Evolutionary conservation across 768 basidiomycete species (phyloP).

Genomic region (Boletus pseudopeckii): DNA sequence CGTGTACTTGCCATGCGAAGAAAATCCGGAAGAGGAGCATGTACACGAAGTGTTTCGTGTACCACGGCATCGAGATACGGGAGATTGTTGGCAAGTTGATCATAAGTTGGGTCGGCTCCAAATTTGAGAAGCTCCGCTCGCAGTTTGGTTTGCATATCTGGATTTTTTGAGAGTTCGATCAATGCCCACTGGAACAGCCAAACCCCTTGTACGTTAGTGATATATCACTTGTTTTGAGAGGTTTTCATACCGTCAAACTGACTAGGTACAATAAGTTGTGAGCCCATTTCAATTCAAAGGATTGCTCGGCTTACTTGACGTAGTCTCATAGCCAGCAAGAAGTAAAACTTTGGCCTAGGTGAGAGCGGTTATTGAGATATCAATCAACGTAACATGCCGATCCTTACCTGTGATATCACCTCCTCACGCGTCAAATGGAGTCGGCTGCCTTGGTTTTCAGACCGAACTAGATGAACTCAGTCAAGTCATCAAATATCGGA

Average conservation of each 20-base stretch:
- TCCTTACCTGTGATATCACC: constrained; percentile 33
- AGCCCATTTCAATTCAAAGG: not conserved
- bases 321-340: no score
- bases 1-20: constrained; percentile 9
- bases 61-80: constrained; percentile 56
- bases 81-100: constrained; percentile 46
- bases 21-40: constrained; percentile 37
- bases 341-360: constrained; percentile 22
- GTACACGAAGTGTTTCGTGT: constrained; percentile 43
- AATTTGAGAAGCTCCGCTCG: constrained; percentile 49
- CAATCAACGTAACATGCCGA: not conserved
- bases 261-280: not conserved
- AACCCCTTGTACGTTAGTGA: not conserved
- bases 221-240: not conserved
- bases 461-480: constrained; percentile 31
- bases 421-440: constrained; percentile 40
- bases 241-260: constrained; percentile 12
- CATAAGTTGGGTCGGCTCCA: constrained; percentile 48
- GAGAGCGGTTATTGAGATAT: not conserved
- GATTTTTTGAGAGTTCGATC: constrained; percentile 49
- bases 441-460: constrained; percentile 29
- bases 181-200: constrained; percentile 42
- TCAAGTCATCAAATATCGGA: not conserved
- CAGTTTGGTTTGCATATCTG: constrained; percentile 44
- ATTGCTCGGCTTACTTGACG: no score